Base-by-base conservation (phyloP, 345 rosid genomes). In the Toxicodendron radicans region DNA sequence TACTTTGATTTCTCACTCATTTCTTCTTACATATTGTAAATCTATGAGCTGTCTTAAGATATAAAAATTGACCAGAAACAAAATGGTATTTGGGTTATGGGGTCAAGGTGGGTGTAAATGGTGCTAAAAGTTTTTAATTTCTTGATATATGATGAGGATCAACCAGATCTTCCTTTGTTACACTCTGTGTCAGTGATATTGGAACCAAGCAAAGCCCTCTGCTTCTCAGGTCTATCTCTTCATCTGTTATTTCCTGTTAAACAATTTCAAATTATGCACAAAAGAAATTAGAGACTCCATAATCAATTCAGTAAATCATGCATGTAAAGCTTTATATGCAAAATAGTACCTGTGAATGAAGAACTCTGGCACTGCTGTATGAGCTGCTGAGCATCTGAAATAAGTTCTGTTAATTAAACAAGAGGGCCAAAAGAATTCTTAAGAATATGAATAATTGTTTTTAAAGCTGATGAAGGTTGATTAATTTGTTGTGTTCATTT, bases 191-290 rank as follows among this genome's bases (percentile, higher is more conserved):
- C 1, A 74, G 56, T 66, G 89, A 79, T 30, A 77, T 46, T 5
- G 93, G 89, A 75, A 86, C 83, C 81, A 90, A 81, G 76, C 94
- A 90, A 24, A 90, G 79, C 5, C 90, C 94, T 80, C 82, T 75
- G 73, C 83, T 82, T 73, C 80, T 73, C 20, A 87, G 77, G 73
- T 82, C 86, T 43, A 30, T 14, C 54, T 70, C 24, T 51, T 75
- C 52, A 32, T 21, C 80, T 69, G 73, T 76, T 6, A 14, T 57
- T 64, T 79, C 85, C 88, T 84, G 84, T 24, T 38, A 56, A 3
- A 53, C 16, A 65, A 7, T 52, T 24, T 17, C 58, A 57, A 10
- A 10, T 58, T 17, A 7, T 9, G 33, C 58, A 16, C 53, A 8
- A 2, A 64, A 58, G 58, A 46, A 20, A 8, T 14, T 65, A 58